Conservation (phyloP, 176 grass and related monocot genomes). For the Melocanna baccifera region DNA sequence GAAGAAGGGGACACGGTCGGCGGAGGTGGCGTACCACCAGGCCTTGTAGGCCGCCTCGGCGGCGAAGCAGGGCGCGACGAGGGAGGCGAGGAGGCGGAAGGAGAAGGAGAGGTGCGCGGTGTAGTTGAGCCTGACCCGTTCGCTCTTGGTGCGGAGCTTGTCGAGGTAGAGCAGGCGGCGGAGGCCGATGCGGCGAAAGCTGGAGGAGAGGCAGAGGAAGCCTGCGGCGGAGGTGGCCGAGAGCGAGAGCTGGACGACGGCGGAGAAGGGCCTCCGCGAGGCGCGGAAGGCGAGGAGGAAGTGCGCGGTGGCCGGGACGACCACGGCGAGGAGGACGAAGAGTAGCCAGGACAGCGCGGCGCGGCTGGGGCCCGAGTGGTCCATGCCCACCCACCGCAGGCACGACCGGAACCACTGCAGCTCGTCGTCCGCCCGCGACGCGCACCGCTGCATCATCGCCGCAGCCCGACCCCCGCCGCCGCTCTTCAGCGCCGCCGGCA, state of each 20-base stretch:
- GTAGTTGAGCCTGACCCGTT: constrained; percentile 60
- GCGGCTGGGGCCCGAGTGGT: constrained; percentile 41
- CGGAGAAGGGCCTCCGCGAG: constrained; percentile 54
- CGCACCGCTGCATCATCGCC: constrained; percentile 1
- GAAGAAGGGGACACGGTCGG: constrained; percentile 53
- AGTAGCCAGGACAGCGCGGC: constrained; percentile 55
- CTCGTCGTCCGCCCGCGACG: constrained; percentile 52
- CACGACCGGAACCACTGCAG: constrained; percentile 70
- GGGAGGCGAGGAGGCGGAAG: constrained; percentile 70
- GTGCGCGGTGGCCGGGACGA: constrained; percentile 51
- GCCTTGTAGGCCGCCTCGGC: constrained; percentile 76
- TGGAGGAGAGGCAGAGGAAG: constrained; percentile 71
- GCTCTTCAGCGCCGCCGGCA: constrained; percentile 16
- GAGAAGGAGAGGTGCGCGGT: constrained; percentile 59
- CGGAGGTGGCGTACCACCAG: constrained; percentile 81
- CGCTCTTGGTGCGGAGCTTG: constrained; percentile 59
- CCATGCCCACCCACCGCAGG: constrained; percentile 82
- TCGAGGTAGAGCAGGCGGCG: constrained; percentile 84
- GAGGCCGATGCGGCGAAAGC: constrained; percentile 64
- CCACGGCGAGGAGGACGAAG: constrained; percentile 46
- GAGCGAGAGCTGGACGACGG: constrained; percentile 68
- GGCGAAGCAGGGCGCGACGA: constrained; percentile 75
- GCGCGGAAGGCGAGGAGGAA: constrained; percentile 55
- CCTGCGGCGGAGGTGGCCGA: constrained; percentile 37
- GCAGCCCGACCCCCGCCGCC: not conserved